Evolutionary conservation across 306 rosid genomes (phyloP), one percentile per base, ranked within the genome.

Genomic region (Cicer judaicum): DNA sequence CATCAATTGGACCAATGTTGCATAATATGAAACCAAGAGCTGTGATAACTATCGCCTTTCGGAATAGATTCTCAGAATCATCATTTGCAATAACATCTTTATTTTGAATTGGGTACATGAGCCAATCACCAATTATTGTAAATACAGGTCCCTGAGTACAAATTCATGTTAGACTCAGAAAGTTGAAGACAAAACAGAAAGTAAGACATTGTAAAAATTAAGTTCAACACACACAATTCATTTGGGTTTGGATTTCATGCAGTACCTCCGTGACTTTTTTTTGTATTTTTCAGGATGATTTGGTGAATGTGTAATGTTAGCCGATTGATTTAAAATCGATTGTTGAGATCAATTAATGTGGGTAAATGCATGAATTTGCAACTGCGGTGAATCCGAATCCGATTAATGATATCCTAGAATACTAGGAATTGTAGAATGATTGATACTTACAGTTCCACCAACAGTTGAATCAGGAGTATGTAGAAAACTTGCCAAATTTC

Each of bases 81-180:
- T 83, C 92, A 79, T 81, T 84, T 43, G 79, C 71, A 70, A 71
- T 77, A 5, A 73, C 81, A 57, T 79, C 97, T 81, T 75, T 89
- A 85, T 89, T 88, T 66, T 88, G 92, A 70, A 86, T 76, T 74
- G 89, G 96, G 75, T 93, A 90, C 18, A 84, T 38, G 10, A 93
- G 85, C 97, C 98, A 93, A 76, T 97, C 98, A 80, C 98, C 97
- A 68, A 93, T 87, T 79, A 93, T 75, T 76, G 96, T 94, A 82
- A 89, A 91, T 59, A 89, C 86, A 11, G 98, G 97, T 69, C 92
- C 98, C 98, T 91, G 87, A 47, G 43, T 66, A 13, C 52, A 62
- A 10, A 60, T 38, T 78, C 62, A 67, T 60, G 57, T 68, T 48
- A 72, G 52, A 80, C n/a, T 14, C 0, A 43, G 21, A 40, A 55